Conservation (phyloP, 345 rosid species). For the Gossypium australe region DNA sequence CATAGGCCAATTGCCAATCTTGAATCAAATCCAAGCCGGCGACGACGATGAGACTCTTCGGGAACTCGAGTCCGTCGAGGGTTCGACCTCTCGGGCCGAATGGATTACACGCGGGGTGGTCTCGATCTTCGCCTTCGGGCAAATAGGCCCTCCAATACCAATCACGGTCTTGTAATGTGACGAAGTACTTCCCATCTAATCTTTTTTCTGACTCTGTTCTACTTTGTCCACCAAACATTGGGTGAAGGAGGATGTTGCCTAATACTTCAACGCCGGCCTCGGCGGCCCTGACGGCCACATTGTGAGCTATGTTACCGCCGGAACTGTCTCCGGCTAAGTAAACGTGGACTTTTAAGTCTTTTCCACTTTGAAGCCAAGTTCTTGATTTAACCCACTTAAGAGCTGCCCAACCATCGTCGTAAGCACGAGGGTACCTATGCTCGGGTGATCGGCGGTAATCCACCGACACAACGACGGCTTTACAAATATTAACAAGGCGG, state of each 20-base stretch:
- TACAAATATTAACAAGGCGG: slow-evolving; percentile 57
- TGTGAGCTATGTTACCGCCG: slow-evolving; percentile 89
- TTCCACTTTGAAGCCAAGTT: slow-evolving; percentile 76
- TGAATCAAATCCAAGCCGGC: slow-evolving; percentile 90
- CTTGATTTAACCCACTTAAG: slow-evolving; percentile 85
- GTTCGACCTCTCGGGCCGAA: slow-evolving; percentile 72
- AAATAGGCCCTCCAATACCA: slow-evolving; percentile 96
- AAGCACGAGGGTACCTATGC: slow-evolving; percentile 72
- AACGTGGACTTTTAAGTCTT: slow-evolving; percentile 58
- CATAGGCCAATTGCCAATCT: slow-evolving; percentile 89
- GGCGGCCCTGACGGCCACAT: slow-evolving; percentile 71
- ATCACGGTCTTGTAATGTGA: slow-evolving; percentile 71
- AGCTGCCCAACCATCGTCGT: slow-evolving; percentile 93
- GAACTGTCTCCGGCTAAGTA: slow-evolving; percentile 92
- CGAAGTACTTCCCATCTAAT: slow-evolving; percentile 82
- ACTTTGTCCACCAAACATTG: slow-evolving; percentile 79
- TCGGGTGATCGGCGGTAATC: slow-evolving; percentile 88
- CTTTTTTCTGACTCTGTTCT: slow-evolving; percentile 68
- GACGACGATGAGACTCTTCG: slow-evolving; percentile 80
- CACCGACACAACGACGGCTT: slow-evolving; percentile 78
- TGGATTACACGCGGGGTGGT: slow-evolving; percentile 90
- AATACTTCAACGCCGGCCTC: slow-evolving; percentile 48
- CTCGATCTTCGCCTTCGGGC: slow-evolving; percentile 79
- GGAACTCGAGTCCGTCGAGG: slow-evolving; percentile 46
- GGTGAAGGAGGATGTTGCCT: slow-evolving; percentile 84